Evolutionary conservation across 1,284 basidiomycete genomes (phyloP).

Genomic region (Pseudozyma tsukubaensis): DNA sequence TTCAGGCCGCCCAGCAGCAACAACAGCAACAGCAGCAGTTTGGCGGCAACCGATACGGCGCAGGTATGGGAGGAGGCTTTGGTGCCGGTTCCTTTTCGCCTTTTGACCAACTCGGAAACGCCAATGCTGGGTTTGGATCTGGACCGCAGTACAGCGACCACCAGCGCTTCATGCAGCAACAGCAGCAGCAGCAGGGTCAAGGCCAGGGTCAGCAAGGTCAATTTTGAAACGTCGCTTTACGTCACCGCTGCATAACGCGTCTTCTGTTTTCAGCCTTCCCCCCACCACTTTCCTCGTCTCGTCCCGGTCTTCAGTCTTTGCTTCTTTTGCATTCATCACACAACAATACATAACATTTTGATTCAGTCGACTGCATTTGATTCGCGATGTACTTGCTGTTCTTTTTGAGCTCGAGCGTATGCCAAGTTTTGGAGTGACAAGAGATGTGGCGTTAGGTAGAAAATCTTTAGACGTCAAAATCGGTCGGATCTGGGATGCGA

Average conservation of each 20-base stretch:
- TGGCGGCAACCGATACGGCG: slow-evolving; percentile 37
- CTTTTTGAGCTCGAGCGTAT: too few relatives aligned
- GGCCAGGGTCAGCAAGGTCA: slow-evolving; percentile 32
- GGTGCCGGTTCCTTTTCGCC: slow-evolving; percentile 35
- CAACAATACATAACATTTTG: slow-evolving; percentile 7
- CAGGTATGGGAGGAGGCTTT: slow-evolving; percentile 30
- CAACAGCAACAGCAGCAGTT: slow-evolving; percentile 50
- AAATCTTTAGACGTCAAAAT: too few relatives aligned
- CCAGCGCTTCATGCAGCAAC: slow-evolving; percentile 37
- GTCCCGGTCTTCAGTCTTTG: slow-evolving; percentile 2
- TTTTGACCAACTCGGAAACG: slow-evolving; percentile 40
- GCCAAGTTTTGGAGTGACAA: too few relatives aligned
- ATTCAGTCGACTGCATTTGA: neutral
- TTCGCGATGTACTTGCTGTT: too few relatives aligned
- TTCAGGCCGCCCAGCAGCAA: slow-evolving; percentile 51
- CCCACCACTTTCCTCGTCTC: neutral
- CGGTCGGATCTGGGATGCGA: too few relatives aligned
- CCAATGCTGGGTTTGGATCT: slow-evolving; percentile 27
- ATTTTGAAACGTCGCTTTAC: slow-evolving; percentile 9
- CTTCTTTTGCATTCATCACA: slow-evolving; percentile 6
- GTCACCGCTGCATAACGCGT: neutral
- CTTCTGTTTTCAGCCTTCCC: too few relatives aligned
- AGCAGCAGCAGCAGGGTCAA: slow-evolving; percentile 33
- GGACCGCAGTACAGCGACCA: slow-evolving; percentile 34
- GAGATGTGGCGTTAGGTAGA: too few relatives aligned